Evolutionary conservation across 768 basidiomycete species (phyloP).

Genomic region (Paxillus ammoniavirescens): DNA sequence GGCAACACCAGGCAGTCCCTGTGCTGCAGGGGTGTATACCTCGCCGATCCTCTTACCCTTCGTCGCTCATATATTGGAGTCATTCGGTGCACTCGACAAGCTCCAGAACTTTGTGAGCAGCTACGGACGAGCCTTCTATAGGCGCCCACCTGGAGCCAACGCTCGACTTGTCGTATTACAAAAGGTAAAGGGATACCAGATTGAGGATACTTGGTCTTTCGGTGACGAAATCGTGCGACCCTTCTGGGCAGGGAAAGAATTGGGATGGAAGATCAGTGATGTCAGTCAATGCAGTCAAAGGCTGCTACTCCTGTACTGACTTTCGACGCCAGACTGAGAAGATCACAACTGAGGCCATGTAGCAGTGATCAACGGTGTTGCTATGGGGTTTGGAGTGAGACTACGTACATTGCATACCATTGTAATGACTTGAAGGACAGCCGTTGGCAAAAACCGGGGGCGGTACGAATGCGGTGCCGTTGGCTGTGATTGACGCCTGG

Average conservation of each 20-base stretch:
- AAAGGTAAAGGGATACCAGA: slow-evolving; percentile 35
- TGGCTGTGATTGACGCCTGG: slow-evolving; percentile 17
- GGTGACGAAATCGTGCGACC: slow-evolving; percentile 62
- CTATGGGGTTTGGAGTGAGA: not conserved
- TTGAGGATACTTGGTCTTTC: slow-evolving; percentile 48
- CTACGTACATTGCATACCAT: not conserved
- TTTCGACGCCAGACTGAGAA: not conserved
- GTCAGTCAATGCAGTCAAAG: slow-evolving; percentile 9
- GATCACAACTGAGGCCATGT: not conserved
- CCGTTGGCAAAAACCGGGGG: slow-evolving; percentile 2
- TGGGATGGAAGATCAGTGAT: slow-evolving; percentile 65
- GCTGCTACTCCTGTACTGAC: not conserved
- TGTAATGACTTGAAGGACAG: not conserved
- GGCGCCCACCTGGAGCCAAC: slow-evolving; percentile 29
- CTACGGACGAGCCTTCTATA: slow-evolving; percentile 83
- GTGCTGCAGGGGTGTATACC: slow-evolving; percentile 97
- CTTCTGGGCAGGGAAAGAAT: slow-evolving; percentile 82
- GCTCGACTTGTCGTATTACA: slow-evolving; percentile 43
- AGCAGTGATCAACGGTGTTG: not conserved
- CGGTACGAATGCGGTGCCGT: slow-evolving; percentile 22
- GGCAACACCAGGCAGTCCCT: slow-evolving; percentile 66
- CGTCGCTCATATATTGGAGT: slow-evolving; percentile 83
- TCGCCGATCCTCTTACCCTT: slow-evolving; percentile 90
- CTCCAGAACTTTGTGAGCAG: slow-evolving; percentile 77
- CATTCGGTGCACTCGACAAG: slow-evolving; percentile 81